A percentile compares a stretch with the other conserved stretches of the same genome.
These are phyloP conservation scores for Chaetomium fimeti DNA, from an alignment of 495 filamentous ascomycete species.

Conservation along the genomic window DNA sequence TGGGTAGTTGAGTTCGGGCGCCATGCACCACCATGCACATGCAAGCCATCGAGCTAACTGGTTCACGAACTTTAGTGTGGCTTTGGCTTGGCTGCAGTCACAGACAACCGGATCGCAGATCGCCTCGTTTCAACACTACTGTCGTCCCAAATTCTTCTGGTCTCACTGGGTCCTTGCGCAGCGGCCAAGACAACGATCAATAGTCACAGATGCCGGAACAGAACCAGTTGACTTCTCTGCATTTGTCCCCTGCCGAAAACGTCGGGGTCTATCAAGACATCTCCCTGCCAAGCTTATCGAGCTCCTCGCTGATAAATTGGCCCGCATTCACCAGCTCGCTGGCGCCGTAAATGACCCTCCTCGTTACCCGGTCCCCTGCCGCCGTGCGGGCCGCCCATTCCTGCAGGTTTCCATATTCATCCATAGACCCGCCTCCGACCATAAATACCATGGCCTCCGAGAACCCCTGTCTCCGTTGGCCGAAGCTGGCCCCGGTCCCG, in stretches of 20 bases:
- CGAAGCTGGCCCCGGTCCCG: constrained; percentile 84
- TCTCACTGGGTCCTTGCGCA: not conserved
- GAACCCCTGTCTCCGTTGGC: constrained; percentile 89
- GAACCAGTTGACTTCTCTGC: not conserved
- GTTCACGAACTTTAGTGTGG: no score
- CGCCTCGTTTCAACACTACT: constrained; percentile 2
- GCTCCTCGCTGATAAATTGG: constrained; percentile 78
- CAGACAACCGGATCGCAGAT: not conserved
- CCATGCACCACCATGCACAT: not conserved
- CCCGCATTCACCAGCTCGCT: constrained; percentile 90
- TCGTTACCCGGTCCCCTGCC: constrained; percentile 53
- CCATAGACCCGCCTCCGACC: constrained; percentile 96
- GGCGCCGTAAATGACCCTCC: constrained; percentile 90
- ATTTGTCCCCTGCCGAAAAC: not conserved
- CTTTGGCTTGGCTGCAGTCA: constrained; percentile 4
- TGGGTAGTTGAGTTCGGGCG: not conserved
- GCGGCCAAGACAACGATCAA: not conserved
- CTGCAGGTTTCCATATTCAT: constrained; percentile 96
- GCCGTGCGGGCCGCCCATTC: constrained; percentile 86
- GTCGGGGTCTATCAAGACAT: constrained; percentile 32
- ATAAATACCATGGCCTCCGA: constrained; percentile 96
- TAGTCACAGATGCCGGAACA: not conserved
- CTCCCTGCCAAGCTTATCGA: constrained; percentile 70
- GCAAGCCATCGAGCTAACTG: not conserved
- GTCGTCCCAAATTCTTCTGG: not conserved